phyloP scores from a whole-genome alignment of 768 basidiomycete species.

The Psilocybe tampanensis region DNA sequence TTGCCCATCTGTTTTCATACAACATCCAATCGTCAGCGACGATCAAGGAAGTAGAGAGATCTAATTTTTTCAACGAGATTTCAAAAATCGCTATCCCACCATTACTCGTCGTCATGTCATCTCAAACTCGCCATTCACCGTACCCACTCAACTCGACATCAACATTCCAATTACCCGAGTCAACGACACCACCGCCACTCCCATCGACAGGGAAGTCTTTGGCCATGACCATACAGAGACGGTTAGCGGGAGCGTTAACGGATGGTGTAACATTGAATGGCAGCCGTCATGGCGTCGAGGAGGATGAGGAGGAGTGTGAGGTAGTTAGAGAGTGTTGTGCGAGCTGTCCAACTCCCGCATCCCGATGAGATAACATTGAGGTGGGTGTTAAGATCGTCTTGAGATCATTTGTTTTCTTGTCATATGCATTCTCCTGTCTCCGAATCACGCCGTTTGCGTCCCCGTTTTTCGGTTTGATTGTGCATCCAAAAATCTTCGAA shows the following conservation, averaged over 20 bases:
- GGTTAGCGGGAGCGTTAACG: constrained; percentile 42
- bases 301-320: constrained; percentile 56
- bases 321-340: constrained; percentile 32
- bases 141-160: constrained; percentile 79
- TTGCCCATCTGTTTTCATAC: constrained; percentile 64
- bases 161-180: constrained; percentile 58
- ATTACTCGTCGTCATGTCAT: constrained; percentile 69
- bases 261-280: constrained; percentile 55
- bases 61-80: constrained; percentile 90
- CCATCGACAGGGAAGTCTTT: constrained; percentile 59
- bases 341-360: too few species aligned
- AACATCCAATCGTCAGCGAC: constrained; percentile 62
- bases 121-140: constrained; percentile 80
- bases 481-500: too few species aligned
- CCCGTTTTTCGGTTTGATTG: too few species aligned
- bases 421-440: too few species aligned
- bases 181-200: constrained; percentile 27
- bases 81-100: constrained; percentile 75
- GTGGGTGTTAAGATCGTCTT: too few species aligned
- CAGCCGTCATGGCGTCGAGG: constrained; percentile 56
- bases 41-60: constrained; percentile 80
- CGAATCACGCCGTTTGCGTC: too few species aligned
- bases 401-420: too few species aligned
- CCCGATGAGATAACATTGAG: too few species aligned
- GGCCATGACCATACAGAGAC: constrained; percentile 67